Percentiles rank a stretch among this genome's conserved stretches.
These are phyloP conservation scores for Eucalyptus regnans DNA, from an alignment of 345 rosid genomes.

Conservation along the genomic window DNA sequence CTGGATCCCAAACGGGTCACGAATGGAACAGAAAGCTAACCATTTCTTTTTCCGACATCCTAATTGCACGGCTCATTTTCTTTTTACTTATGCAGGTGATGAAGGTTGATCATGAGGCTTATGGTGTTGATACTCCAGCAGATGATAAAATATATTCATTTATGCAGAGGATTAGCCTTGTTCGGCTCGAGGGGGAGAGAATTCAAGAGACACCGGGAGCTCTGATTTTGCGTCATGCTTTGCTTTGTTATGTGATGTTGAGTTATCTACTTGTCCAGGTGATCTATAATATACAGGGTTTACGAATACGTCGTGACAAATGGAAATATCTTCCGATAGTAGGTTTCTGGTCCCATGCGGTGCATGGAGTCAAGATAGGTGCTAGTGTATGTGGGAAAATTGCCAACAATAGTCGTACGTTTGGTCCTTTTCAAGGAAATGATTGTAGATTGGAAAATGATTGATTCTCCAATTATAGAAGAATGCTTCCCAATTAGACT, in stretches of 20 bases:
- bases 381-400: neutral
- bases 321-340: neutral
- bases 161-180: conserved; percentile 18
- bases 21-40: neutral
- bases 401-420: neutral
- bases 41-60: neutral
- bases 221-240: neutral
- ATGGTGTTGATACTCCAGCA: conserved; percentile 76
- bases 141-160: conserved; percentile 73
- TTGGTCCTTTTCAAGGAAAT: neutral
- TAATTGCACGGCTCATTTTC: neutral
- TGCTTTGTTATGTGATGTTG: neutral
- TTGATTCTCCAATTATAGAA: neutral
- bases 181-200: neutral
- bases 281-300: neutral
- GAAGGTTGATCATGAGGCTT: conserved; percentile 83
- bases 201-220: neutral
- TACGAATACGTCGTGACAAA: neutral
- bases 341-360: neutral
- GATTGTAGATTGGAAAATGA: neutral
- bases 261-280: neutral
- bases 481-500: neutral
- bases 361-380: neutral
- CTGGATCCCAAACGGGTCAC: neutral
- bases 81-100: conserved; percentile 42